phyloP scores from a whole-genome alignment of 345 rosid genomes.

The Populus nigra region DNA sequence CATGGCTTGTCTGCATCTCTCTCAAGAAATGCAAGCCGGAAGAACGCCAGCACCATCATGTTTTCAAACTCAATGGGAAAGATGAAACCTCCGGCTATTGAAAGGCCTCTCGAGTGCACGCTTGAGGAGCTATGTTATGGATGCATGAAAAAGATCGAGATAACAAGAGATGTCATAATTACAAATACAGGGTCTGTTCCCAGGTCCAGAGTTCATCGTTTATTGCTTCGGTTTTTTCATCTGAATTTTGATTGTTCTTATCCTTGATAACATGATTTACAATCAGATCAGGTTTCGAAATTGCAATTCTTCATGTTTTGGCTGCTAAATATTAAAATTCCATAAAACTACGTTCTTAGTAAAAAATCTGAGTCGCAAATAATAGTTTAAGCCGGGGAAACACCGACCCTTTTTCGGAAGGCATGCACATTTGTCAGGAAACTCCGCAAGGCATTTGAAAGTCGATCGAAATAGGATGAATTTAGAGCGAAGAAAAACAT shows the following conservation, averaged over 20 bases:
- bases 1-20: constrained; percentile 24
- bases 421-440: not conserved
- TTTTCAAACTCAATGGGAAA: constrained; percentile 64
- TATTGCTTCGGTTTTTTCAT: not conserved
- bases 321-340: not conserved
- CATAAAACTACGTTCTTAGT: not conserved
- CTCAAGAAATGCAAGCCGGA: constrained; percentile 39
- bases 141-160: constrained; percentile 66
- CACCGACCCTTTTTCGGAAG: not conserved
- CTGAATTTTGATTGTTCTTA: not conserved
- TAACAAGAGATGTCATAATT: constrained; percentile 65
- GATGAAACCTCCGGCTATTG: constrained; percentile 58
- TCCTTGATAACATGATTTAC: not conserved
- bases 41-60: constrained; percentile 52
- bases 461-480: not conserved
- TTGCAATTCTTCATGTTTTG: not conserved
- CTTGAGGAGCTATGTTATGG: constrained; percentile 84
- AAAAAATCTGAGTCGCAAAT: too few relatives aligned
- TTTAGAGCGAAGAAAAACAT: too few relatives aligned
- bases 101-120: constrained; percentile 66
- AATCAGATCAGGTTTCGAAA: not conserved
- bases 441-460: not conserved
- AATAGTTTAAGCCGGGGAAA: not conserved
- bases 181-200: constrained; percentile 56
- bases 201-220: not conserved